These are phyloP conservation scores for Globisporangium splendens DNA, from an alignment of 352 stramenopile species.

Conservation along the genomic window DNA sequence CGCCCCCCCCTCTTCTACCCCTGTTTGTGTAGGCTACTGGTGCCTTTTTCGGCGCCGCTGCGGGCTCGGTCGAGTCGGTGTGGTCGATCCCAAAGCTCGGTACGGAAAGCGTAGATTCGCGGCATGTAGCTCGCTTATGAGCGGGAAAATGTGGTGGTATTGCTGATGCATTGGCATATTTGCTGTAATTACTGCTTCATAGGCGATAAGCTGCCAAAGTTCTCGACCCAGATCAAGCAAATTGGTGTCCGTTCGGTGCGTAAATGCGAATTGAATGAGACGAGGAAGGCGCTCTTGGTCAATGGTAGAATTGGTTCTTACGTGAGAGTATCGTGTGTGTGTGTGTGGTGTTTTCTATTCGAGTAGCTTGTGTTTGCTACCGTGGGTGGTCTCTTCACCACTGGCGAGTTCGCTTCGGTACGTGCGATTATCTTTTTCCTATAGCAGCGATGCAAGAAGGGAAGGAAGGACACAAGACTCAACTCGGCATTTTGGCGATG, in stretches of 20 bases:
- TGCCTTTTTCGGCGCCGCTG: constrained; percentile 71
- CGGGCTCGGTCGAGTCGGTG: constrained; percentile 79
- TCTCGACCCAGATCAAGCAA: constrained; percentile 75
- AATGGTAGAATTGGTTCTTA: background rate
- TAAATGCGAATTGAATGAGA: background rate
- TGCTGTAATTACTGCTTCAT: constrained; percentile 1
- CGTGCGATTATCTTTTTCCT: background rate
- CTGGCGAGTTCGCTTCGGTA: constrained; percentile 57
- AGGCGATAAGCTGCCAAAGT: constrained; percentile 81
- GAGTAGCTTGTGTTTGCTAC: constrained; percentile 66
- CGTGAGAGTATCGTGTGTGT: background rate
- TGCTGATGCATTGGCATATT: too few species aligned
- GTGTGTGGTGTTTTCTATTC: background rate
- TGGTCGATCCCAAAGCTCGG: constrained; percentile 87
- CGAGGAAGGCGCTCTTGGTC: background rate
- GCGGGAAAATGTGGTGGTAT: too few species aligned
- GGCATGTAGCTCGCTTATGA: too few species aligned
- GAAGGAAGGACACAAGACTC: background rate
- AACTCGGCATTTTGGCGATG: background rate
- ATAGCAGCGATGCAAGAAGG: background rate
- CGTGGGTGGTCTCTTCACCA: constrained; percentile 61
- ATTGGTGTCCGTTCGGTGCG: constrained; percentile 70
- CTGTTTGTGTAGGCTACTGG: constrained; percentile 43
- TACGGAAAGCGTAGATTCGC: constrained; percentile 10
- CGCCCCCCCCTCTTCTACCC: background rate